phyloP scores from a whole-genome alignment of 805 yeast genomes.

The Saturnispora serradocipensis region DNA sequence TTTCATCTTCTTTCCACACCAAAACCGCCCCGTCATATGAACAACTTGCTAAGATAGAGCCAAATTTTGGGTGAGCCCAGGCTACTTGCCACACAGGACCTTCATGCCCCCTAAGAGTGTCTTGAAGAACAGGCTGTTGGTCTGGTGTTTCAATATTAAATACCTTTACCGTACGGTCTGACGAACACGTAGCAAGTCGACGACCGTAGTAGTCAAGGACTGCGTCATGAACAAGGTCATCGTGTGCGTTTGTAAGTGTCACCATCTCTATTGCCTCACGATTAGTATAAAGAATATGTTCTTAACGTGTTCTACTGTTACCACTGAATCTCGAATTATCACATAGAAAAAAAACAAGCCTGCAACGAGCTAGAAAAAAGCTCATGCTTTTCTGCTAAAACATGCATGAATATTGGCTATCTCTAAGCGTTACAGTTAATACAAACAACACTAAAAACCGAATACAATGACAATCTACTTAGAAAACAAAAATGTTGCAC shows the following conservation, averaged over 20 bases:
- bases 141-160: conserved; percentile 84
- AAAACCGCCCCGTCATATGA: conserved; percentile 93
- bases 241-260: conserved; percentile 83
- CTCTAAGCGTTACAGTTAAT: not conserved
- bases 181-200: conserved; percentile 89
- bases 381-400: not conserved
- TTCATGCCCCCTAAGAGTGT: conserved; percentile 85
- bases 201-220: conserved; percentile 95
- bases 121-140: conserved; percentile 56
- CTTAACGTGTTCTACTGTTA: not conserved
- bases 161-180: conserved; percentile 91
- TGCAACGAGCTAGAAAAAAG: not conserved
- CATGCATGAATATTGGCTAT: not conserved
- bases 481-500: not conserved
- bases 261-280: conserved; percentile 34
- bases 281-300: conserved; percentile 3
- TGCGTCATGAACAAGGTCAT: conserved; percentile 92
- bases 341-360: not conserved
- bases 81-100: conserved; percentile 99
- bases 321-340: not conserved
- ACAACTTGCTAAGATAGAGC: conserved; percentile 87
- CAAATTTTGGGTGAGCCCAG: conserved; percentile 99
- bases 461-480: not conserved
- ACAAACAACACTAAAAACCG: not conserved
- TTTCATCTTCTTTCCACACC: conserved; percentile 84